Conservation (phyloP, 352 stramenopile species). For the Thraustotheca clavata region DNA sequence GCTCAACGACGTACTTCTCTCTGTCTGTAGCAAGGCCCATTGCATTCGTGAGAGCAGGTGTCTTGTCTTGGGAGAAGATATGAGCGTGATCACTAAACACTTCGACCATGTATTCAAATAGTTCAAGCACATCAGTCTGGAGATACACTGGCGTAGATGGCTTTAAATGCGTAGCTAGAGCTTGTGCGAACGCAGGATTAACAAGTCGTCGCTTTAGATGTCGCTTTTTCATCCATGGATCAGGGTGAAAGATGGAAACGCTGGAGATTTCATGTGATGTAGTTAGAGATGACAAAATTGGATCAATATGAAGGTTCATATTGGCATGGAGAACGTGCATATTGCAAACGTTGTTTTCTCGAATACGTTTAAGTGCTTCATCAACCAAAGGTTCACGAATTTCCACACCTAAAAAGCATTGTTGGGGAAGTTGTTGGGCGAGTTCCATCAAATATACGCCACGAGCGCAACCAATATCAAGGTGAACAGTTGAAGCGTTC, state of each 20-base stretch:
- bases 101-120: slow-evolving; percentile 80
- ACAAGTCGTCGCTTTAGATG: slow-evolving; percentile 78
- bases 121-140: slow-evolving; percentile 74
- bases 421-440: slow-evolving; percentile 22
- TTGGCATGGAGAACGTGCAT: slow-evolving; percentile 72
- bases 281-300: slow-evolving; percentile 44
- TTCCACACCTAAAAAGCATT: slow-evolving; percentile 78
- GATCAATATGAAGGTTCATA: slow-evolving; percentile 72
- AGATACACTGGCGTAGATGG: slow-evolving; percentile 61
- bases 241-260: slow-evolving; percentile 83
- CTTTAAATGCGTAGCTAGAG: slow-evolving; percentile 43
- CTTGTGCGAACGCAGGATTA: slow-evolving; percentile 49
- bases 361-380: slow-evolving; percentile 41
- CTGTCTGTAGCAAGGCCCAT: slow-evolving; percentile 64
- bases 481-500: slow-evolving; percentile 50
- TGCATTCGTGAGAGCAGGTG: slow-evolving; percentile 36
- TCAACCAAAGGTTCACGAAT: slow-evolving; percentile 72
- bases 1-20: slow-evolving; percentile 51
- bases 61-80: not conserved
- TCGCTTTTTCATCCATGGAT: slow-evolving; percentile 86
- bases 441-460: slow-evolving; percentile 74
- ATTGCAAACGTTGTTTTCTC: slow-evolving; percentile 42
- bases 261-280: slow-evolving; percentile 38
- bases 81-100: slow-evolving; percentile 37
- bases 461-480: slow-evolving; percentile 72